Percentiles rank a stretch among this genome's conserved stretches.
Conservation (phyloP, 176 grass and related monocot species). For the Oropetium thomaeum region DNA sequence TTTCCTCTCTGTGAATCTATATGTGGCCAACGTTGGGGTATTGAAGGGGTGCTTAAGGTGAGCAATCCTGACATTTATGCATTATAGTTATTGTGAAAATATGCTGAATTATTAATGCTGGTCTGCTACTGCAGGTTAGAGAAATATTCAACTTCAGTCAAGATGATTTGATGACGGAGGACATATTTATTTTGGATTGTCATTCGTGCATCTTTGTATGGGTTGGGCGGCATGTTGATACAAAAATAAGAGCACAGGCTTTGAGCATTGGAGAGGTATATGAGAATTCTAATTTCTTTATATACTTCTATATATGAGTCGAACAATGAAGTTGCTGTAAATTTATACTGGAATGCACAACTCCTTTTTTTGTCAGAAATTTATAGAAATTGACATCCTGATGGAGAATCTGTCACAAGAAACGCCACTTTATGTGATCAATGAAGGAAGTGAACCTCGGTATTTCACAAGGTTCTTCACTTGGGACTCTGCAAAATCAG, state of each 20-base stretch:
- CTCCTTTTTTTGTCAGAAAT: constrained; percentile 58
- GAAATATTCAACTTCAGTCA: constrained; percentile 97
- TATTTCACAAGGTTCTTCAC: constrained; percentile 96
- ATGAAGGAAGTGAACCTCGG: constrained; percentile 86
- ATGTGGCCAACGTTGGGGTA: constrained; percentile 30
- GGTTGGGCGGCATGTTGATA: constrained; percentile 81
- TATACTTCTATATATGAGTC: constrained; percentile 13
- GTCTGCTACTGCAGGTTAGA: constrained; percentile 64
- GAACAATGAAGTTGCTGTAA: neutral
- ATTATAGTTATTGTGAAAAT: constrained; percentile 17
- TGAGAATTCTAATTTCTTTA: constrained; percentile 14
- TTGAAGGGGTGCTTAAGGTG: constrained; percentile 91
- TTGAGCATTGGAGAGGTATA: constrained; percentile 90
- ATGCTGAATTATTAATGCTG: constrained; percentile 24
- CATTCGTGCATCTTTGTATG: constrained; percentile 80
- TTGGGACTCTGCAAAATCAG: constrained; percentile 95
- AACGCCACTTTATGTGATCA: constrained; percentile 76
- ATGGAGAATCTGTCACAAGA: constrained; percentile 83
- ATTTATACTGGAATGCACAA: neutral
- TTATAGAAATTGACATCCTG: constrained; percentile 84
- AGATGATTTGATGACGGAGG: constrained; percentile 99
- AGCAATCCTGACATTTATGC: constrained; percentile 26
- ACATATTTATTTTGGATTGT: constrained; percentile 89
- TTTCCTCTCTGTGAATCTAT: constrained; percentile 37
- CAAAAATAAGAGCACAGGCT: constrained; percentile 69